Conservation (phyloP, 257 asterid species). For the Solanum clarkiae region DNA sequence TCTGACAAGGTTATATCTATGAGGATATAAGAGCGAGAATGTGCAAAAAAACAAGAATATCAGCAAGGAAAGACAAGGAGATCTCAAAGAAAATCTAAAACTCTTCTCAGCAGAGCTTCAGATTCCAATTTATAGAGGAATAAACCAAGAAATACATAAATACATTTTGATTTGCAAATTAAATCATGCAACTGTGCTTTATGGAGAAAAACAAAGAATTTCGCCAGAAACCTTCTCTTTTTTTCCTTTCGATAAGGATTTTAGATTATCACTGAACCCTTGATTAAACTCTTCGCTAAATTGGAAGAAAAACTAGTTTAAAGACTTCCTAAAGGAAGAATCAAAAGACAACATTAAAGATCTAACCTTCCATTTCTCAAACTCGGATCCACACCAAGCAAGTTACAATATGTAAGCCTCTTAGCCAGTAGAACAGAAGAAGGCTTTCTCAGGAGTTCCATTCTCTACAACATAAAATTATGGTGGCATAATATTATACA, state of each 20-base stretch:
- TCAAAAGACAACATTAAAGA: background rate
- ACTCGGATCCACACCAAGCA: constrained; percentile 64
- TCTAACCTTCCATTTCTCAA: constrained; percentile 77
- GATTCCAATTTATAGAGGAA: background rate
- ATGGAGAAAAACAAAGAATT: background rate
- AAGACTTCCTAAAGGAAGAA: background rate
- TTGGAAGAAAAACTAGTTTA: background rate
- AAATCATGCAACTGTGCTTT: background rate
- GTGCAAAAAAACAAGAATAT: background rate
- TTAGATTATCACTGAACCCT: background rate
- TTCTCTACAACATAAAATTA: constrained; percentile 42
- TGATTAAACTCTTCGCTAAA: background rate
- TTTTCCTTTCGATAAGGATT: background rate
- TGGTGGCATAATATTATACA: background rate
- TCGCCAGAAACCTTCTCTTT: background rate
- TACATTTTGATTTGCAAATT: background rate
- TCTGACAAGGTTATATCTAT: background rate
- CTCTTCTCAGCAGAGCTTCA: background rate
- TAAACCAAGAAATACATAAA: background rate
- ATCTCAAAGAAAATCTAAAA: background rate
- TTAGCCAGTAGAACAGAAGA: constrained; percentile 60
- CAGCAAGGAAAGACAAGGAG: background rate
- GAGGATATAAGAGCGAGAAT: background rate
- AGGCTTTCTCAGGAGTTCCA: constrained; percentile 77
- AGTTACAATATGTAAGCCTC: constrained; percentile 54